Percentiles rank a stretch among this genome's conserved stretches.
Conservation (phyloP, 306 rosid genomes). For the Begonia peltatifolia region DNA sequence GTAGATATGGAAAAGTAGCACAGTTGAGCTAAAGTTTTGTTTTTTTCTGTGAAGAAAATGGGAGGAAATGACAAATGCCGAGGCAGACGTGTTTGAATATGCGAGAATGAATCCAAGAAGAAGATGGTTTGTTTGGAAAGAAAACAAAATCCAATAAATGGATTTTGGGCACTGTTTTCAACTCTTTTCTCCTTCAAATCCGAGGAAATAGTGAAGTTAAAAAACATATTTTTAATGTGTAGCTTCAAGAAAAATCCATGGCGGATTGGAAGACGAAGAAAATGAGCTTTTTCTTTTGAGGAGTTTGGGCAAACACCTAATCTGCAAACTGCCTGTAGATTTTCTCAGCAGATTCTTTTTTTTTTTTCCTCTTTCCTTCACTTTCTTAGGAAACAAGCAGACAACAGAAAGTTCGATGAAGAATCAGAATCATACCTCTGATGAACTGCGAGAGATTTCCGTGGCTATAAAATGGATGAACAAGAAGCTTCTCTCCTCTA, state of each 20-base stretch:
- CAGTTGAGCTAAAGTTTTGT: no score
- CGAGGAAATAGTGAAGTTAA: neutral
- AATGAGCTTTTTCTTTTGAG: neutral
- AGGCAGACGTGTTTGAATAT: no score
- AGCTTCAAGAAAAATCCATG: neutral
- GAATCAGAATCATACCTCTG: slow-evolving; percentile 33
- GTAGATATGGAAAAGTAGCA: no score
- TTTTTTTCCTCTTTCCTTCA: neutral
- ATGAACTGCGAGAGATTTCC: slow-evolving; percentile 71
- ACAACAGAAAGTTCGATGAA: neutral
- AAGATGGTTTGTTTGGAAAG: no score
- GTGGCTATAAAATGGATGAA: slow-evolving; percentile 60
- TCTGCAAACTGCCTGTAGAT: no score
- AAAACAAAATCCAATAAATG: no score
- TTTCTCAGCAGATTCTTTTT: neutral
- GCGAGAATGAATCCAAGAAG: no score
- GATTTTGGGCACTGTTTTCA: no score
- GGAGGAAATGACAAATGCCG: no score
- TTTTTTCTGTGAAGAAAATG: no score
- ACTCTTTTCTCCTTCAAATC: no score
- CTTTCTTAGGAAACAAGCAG: slow-evolving; percentile 6
- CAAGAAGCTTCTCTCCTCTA: slow-evolving; percentile 90
- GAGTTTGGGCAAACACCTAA: neutral
- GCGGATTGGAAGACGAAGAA: neutral
- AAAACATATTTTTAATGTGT: neutral